Base-by-base conservation (phyloP, 2,329 filamentous ascomycete genomes). In the Trichophyton rubrum region DNA sequence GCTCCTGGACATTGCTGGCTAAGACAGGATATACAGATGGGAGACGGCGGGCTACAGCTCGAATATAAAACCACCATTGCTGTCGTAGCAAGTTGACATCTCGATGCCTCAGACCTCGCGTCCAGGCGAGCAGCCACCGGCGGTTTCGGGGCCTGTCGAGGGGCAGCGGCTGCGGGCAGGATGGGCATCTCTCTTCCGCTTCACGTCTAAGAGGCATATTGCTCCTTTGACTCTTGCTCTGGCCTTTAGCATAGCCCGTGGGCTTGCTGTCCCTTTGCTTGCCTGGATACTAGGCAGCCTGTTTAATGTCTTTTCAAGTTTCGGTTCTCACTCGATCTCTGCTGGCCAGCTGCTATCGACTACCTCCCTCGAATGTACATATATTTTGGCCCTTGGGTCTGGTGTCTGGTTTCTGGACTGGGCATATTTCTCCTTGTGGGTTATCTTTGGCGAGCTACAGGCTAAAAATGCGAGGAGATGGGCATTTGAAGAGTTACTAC, bases 361-460 rank as follows among this genome's bases (percentile, higher is more conserved):
- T 2, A 78, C 89, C 0, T 79, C 81, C 0, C 78, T 71, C 47
- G 86, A 84, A 75, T 85, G 84, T 55, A 65, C 86, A 27, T 80
- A 83, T 27, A 74, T 96, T 49, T 72, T 84, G 0, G 79, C 77
- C 0, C 71, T 96, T 0, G 89, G 87, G 0, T 70, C 77, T 0
- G 80, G 75, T 0, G 85, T 82, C 55, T 92, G 88, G 83, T 53
- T 90, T 0, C 73, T 85, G 15, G 86, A 88, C 65, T 81, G 82
- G 2, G 69, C 80, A 1, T 87, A 89, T 66, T 85, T 90, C 66
- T 78, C 80, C 1, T 71, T 82, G 0, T 96, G 91, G 85, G 77
- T 92, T 33, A 70, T 81, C 0, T 93, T 93, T 70, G 89, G 91
- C 13, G 91, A 96, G 71, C 67, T 89, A 1, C 89, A 96, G 65